Evolutionary conservation across 1,284 basidiomycete species (phyloP).

Genomic region (Cutaneotrichosporon mucoides): DNA sequence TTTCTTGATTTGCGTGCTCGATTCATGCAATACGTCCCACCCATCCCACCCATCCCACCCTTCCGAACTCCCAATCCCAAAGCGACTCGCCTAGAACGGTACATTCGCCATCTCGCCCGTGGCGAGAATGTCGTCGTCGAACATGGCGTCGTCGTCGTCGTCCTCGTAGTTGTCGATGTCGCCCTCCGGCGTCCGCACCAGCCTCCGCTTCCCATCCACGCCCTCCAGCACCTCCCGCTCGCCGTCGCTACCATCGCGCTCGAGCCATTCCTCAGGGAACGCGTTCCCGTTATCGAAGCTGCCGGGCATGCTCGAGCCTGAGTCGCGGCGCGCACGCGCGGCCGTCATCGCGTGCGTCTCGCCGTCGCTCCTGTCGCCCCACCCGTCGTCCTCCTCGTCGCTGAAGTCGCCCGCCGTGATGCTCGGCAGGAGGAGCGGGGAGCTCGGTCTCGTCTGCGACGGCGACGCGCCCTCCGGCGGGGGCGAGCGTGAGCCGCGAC

Average conservation of each 20-base stretch:
- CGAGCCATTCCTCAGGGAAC: conserved; percentile 28
- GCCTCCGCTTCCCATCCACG: conserved; percentile 25
- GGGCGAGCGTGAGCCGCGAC: conserved; percentile 31
- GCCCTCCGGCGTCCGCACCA: neutral
- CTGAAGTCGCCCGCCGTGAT: conserved; percentile 36
- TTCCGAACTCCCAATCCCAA: too few species aligned
- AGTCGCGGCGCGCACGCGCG: conserved; percentile 46
- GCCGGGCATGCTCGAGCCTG: conserved; percentile 71
- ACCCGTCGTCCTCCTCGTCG: conserved; percentile 54
- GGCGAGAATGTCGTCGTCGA: conserved; percentile 74
- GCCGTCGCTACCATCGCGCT: conserved; percentile 10
- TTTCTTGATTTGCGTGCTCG: too few species aligned
- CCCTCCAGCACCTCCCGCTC: conserved; percentile 20
- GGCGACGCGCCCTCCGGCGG: conserved; percentile 21
- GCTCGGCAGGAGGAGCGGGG: conserved; percentile 44
- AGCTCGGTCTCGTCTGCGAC: conserved; percentile 46
- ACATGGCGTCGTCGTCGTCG: conserved; percentile 43
- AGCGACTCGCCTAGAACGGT: conserved; percentile 54
- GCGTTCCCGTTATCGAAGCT: conserved; percentile 52
- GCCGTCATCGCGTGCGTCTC: conserved; percentile 58
- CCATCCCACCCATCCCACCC: neutral
- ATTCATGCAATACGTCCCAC: too few species aligned
- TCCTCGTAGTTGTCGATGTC: conserved; percentile 6
- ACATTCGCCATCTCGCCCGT: conserved; percentile 80
- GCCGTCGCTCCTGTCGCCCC: neutral